Conservation (phyloP, 2,329 filamentous ascomycete genomes). For the Hymenoscyphus infarciens region DNA sequence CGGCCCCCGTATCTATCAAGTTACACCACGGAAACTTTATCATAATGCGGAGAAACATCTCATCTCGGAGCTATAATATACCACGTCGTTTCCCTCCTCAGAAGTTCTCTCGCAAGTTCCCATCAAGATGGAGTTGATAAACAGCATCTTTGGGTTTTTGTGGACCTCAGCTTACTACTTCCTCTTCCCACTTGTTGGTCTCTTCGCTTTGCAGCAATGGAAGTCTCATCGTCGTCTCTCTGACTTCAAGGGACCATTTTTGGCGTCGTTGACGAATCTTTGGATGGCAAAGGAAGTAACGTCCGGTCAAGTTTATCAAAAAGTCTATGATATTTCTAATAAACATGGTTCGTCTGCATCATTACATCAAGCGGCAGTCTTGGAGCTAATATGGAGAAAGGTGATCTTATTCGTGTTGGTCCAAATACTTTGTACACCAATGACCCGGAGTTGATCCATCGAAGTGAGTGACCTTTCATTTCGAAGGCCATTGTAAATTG, state of each 20-base stretch:
- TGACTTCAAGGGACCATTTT: slow-evolving; percentile 20
- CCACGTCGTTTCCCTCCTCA: too few species aligned
- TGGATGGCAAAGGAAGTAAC: slow-evolving; percentile 21
- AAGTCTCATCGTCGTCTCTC: slow-evolving; percentile 2
- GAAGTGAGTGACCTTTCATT: slow-evolving; percentile 6
- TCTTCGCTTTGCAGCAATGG: slow-evolving; percentile 8
- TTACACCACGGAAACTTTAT: too few species aligned
- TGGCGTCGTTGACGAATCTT: slow-evolving; percentile 20
- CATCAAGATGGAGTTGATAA: too few species aligned
- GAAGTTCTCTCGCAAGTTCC: too few species aligned
- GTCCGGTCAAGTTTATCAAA: slow-evolving; percentile 18
- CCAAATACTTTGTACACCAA: slow-evolving; percentile 29
- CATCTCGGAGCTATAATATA: too few species aligned
- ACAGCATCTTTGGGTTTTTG: background rate
- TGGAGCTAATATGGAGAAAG: background rate
- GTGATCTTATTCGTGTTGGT: slow-evolving; percentile 25
- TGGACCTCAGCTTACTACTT: background rate
- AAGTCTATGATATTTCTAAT: slow-evolving; percentile 17
- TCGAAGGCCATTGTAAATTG: too few species aligned
- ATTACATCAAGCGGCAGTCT: too few species aligned
- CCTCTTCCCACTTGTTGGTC: background rate
- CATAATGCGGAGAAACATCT: too few species aligned
- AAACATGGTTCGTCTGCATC: slow-evolving; percentile 21
- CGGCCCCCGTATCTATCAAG: too few species aligned
- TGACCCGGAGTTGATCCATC: slow-evolving; percentile 22